These are phyloP conservation scores for Akanthomyces lecanii DNA, from an alignment of 2,329 filamentous ascomycete species.

Conservation along the genomic window DNA sequence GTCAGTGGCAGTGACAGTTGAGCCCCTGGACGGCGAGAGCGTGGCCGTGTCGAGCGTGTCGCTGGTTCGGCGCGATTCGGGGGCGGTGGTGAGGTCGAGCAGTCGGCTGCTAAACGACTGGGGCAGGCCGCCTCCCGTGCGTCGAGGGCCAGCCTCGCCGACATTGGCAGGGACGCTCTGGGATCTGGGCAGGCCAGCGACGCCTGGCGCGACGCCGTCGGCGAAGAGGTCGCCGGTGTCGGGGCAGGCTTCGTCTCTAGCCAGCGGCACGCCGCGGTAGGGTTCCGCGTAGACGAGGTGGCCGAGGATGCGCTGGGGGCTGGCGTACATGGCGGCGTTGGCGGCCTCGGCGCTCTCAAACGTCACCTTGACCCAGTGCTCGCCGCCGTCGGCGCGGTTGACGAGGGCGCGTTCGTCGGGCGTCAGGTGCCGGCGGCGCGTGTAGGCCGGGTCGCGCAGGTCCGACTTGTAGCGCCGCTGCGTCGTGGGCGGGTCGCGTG, in stretches of 20 bases:
- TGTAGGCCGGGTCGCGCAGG: conserved; percentile 67
- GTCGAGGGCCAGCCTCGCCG: conserved; percentile 27
- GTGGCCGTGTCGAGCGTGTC: conserved; percentile 56
- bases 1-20: conserved; percentile 44
- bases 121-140: conserved; percentile 27
- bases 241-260: conserved; percentile 59
- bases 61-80: conserved; percentile 47
- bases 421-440: conserved; percentile 61
- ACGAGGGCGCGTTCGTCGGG: conserved; percentile 72
- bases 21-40: conserved; percentile 40
- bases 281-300: conserved; percentile 67
- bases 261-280: conserved; percentile 61
- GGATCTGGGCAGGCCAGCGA: conserved; percentile 29
- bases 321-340: conserved; percentile 63
- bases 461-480: conserved; percentile 69
- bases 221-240: conserved; percentile 29
- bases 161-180: conserved; percentile 33
- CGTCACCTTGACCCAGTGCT: conserved; percentile 88
- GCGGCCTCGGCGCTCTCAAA: conserved; percentile 72
- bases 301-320: conserved; percentile 67
- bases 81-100: conserved; percentile 35
- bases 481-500: conserved; percentile 72
- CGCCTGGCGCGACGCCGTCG: conserved; percentile 33
- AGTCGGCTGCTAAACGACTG: conserved; percentile 36
- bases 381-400: conserved; percentile 75